A percentile compares a stretch with the other conserved stretches of the same genome.
Conservation (phyloP, 1,284 basidiomycete species). For the Trichosporon faecale region DNA sequence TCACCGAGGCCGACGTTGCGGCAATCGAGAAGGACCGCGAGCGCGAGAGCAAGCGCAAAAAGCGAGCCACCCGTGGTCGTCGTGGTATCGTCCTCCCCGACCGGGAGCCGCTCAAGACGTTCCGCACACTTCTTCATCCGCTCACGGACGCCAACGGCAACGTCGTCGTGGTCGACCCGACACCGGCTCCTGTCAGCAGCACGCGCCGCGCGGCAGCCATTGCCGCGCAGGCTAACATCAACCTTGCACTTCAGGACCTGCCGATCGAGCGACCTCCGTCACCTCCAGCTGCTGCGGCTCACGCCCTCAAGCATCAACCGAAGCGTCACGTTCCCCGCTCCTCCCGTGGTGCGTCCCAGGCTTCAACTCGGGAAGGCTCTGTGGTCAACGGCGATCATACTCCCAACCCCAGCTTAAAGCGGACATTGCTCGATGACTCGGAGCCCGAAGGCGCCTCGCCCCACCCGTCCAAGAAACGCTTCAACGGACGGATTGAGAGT, state of each 20-base stretch:
- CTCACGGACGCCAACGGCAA: slow-evolving; percentile 42
- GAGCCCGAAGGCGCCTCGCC: slow-evolving; percentile 24
- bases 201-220: slow-evolving; percentile 77
- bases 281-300: slow-evolving; percentile 47
- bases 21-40: slow-evolving; percentile 88
- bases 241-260: slow-evolving; percentile 50
- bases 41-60: slow-evolving; percentile 78
- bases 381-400: slow-evolving; percentile 30
- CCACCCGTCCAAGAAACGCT: slow-evolving; percentile 28
- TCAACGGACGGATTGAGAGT: slow-evolving; percentile 28
- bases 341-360: slow-evolving; percentile 27
- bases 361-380: slow-evolving; percentile 33
- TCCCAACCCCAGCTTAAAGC: slow-evolving; percentile 28
- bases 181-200: slow-evolving; percentile 59
- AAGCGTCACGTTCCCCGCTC: slow-evolving; percentile 14
- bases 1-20: slow-evolving; percentile 84
- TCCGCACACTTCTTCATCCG: slow-evolving; percentile 69
- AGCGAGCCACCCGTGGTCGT: slow-evolving; percentile 78
- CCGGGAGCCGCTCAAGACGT: slow-evolving; percentile 86
- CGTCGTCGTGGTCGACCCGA: slow-evolving; percentile 32
- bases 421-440: slow-evolving; percentile 33
- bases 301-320: slow-evolving; percentile 16
- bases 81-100: slow-evolving; percentile 88
- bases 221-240: slow-evolving; percentile 62
- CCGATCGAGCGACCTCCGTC: slow-evolving; percentile 53